These are phyloP conservation scores for Guadua angustifolia DNA, from an alignment of 176 grass and related monocot genomes.

Conservation along the genomic window DNA sequence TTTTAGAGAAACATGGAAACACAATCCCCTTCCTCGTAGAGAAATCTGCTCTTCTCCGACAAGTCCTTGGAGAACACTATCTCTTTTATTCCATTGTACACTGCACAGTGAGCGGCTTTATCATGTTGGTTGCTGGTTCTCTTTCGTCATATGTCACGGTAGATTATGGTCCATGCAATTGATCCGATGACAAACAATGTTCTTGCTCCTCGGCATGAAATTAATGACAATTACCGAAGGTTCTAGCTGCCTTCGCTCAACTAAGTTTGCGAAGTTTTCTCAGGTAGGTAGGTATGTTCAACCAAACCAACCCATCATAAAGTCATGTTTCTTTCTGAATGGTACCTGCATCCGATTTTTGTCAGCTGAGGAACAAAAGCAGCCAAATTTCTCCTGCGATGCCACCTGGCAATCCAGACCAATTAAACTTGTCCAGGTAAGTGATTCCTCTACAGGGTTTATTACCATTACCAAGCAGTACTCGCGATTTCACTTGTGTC, in stretches of 20 bases:
- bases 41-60: background rate
- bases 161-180: background rate
- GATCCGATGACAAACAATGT: background rate
- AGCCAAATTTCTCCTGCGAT: background rate
- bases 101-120: conserved; percentile 21
- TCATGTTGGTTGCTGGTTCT: conserved; percentile 34
- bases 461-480: background rate
- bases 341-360: background rate
- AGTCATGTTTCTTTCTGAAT: background rate
- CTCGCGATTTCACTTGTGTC: background rate
- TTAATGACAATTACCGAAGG: conserved; percentile 12
- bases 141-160: background rate
- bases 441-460: conserved; percentile 4
- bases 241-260: conserved; percentile 9
- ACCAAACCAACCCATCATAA: too few relatives aligned
- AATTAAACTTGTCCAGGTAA: background rate
- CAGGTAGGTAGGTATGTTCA: too few relatives aligned
- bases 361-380: conserved; percentile 1
- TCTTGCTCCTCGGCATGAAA: conserved; percentile 1
- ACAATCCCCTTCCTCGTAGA: background rate
- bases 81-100: conserved; percentile 29
- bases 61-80: background rate
- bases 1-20: conserved; percentile 33
- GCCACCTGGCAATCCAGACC: background rate
- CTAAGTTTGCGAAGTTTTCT: background rate